Conservation (phyloP, 2,329 filamentous ascomycete species). For the Fusarium solani-melongenae region DNA sequence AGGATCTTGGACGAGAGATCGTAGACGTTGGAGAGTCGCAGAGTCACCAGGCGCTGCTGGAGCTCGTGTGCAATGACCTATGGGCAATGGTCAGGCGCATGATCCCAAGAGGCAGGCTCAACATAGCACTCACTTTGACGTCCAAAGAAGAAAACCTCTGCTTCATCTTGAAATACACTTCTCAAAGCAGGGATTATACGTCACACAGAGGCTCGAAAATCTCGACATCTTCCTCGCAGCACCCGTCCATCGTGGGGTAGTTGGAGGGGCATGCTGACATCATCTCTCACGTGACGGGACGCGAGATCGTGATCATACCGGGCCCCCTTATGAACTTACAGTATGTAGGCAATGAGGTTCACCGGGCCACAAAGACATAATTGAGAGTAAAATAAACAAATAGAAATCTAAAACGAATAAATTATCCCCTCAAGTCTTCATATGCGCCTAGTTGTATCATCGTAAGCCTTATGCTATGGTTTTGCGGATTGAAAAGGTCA, state of each 20-base stretch:
- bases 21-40: conserved; percentile 94
- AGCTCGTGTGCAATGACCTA: conserved; percentile 97
- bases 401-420: no score
- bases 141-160: conserved; percentile 84
- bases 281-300: conserved; percentile 25
- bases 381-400: no score
- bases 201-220: conserved; percentile 24
- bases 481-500: no score
- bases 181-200: neutral
- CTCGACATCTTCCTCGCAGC: conserved; percentile 19
- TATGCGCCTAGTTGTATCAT: no score
- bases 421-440: no score
- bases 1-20: conserved; percentile 96
- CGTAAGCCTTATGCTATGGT: no score
- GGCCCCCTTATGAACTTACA: neutral
- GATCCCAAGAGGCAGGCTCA: neutral
- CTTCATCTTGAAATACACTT: conserved; percentile 68
- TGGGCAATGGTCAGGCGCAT: conserved; percentile 9
- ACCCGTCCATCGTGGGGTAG: conserved; percentile 20
- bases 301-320: neutral
- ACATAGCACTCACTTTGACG: conserved; percentile 66
- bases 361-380: no score
- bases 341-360: no score
- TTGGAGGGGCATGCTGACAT: conserved; percentile 39
- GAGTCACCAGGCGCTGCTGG: conserved; percentile 75